A percentile compares a stretch with the other conserved stretches of the same genome.
Evolutionary conservation across 1,139 yeast species (phyloP).

Genomic region (Debaryomycetaceae sp.): DNA sequence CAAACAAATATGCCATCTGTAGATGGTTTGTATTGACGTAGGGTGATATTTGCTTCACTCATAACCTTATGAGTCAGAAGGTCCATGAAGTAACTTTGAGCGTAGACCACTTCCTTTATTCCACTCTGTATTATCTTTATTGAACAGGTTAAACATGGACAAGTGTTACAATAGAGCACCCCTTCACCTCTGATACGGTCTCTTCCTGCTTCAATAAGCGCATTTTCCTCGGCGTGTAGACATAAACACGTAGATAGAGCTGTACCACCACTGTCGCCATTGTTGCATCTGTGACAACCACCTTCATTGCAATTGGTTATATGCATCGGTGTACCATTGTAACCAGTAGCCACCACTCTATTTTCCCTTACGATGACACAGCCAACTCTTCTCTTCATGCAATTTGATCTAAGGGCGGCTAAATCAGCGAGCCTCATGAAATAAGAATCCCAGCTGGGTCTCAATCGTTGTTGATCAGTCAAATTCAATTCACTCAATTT

Average conservation of each 20-base stretch:
- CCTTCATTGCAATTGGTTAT: constrained; percentile 89
- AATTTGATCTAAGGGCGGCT: constrained; percentile 89
- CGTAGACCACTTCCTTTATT: constrained; percentile 86
- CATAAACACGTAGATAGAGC: constrained; percentile 80
- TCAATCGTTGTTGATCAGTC: constrained; percentile 55
- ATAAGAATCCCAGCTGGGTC: constrained; percentile 96
- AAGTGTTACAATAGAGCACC: constrained; percentile 89
- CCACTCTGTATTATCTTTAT: constrained; percentile 94
- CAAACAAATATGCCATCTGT: constrained; percentile 41
- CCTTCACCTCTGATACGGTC: constrained; percentile 63
- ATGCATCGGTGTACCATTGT: constrained; percentile 94
- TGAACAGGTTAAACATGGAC: constrained; percentile 95
- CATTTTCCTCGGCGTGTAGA: constrained; percentile 96
- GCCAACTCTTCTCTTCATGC: constrained; percentile 97
- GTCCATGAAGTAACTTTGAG: constrained; percentile 93
- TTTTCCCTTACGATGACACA: constrained; percentile 87
- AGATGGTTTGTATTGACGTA: constrained; percentile 75
- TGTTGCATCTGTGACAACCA: constrained; percentile 86
- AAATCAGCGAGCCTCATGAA: constrained; percentile 90
- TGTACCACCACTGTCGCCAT: constrained; percentile 60
- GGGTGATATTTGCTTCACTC: constrained; percentile 64
- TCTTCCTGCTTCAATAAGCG: constrained; percentile 88
- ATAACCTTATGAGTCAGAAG: constrained; percentile 65
- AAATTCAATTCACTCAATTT: constrained; percentile 55
- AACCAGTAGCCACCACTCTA: constrained; percentile 92